These are phyloP conservation scores for Letharia columbiana DNA, from an alignment of 495 filamentous ascomycete genomes.

Conservation along the genomic window DNA sequence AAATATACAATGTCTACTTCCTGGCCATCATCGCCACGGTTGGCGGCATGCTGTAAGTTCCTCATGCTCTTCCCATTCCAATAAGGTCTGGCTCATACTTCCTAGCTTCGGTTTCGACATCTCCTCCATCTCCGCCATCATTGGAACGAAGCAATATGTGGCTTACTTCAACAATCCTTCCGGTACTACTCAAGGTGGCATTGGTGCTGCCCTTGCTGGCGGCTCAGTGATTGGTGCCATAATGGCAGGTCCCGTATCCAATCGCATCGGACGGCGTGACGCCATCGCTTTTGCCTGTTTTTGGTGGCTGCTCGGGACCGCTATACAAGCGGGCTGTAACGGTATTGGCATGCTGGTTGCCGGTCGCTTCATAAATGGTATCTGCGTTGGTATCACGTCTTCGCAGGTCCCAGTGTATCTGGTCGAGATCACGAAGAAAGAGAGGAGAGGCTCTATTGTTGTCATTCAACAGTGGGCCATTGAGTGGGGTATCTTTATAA, in stretches of 20 bases:
- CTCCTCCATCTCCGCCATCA: slow-evolving; percentile 64
- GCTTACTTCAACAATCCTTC: slow-evolving; percentile 58
- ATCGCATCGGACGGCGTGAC: slow-evolving; percentile 56
- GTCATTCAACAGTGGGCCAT: slow-evolving; percentile 72
- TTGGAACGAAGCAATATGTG: slow-evolving; percentile 60
- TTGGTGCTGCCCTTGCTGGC: slow-evolving; percentile 56
- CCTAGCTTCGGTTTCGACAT: slow-evolving; percentile 55
- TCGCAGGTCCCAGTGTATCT: slow-evolving; percentile 79
- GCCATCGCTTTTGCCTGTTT: slow-evolving; percentile 57
- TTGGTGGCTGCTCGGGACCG: slow-evolving; percentile 62
- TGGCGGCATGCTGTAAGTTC: slow-evolving; percentile 47
- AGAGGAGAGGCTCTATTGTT: slow-evolving; percentile 59
- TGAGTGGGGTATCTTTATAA: slow-evolving; percentile 58
- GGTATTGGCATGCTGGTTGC: slow-evolving; percentile 56
- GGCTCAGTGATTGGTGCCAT: slow-evolving; percentile 59
- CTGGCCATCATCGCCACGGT: slow-evolving; percentile 54
- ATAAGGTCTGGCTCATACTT: background rate
- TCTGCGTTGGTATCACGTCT: slow-evolving; percentile 66
- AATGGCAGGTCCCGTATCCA: slow-evolving; percentile 56
- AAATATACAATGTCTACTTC: slow-evolving; percentile 55
- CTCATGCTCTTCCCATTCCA: background rate
- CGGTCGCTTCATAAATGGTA: slow-evolving; percentile 62
- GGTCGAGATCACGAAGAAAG: slow-evolving; percentile 60
- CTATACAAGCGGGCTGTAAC: slow-evolving; percentile 55
- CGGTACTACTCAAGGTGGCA: slow-evolving; percentile 55